phyloP scores from a whole-genome alignment of 176 grass and related monocot genomes.

The Bonia amplexicaulis region DNA sequence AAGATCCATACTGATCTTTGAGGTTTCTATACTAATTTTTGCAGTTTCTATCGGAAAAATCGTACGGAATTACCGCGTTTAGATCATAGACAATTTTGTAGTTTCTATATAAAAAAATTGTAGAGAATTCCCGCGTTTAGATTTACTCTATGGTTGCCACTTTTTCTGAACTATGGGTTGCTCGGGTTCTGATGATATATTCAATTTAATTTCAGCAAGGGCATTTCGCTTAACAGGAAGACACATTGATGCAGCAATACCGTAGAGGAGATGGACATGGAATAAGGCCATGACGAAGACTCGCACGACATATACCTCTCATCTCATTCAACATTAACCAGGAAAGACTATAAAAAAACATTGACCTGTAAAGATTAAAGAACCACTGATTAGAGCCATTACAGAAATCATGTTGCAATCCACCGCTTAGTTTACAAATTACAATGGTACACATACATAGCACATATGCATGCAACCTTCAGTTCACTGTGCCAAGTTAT shows the following conservation, averaged over 20 bases:
- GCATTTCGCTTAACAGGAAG: neutral
- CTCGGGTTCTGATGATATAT: neutral
- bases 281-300: too few species aligned
- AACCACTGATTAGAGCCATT: neutral
- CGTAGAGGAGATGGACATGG: neutral
- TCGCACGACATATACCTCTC: too few species aligned
- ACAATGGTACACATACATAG: neutral
- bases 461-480: neutral
- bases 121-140: neutral
- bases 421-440: neutral
- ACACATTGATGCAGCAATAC: neutral
- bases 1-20: too few species aligned
- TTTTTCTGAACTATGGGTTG: neutral
- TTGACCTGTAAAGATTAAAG: neutral
- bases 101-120: too few species aligned
- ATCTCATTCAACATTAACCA: too few species aligned
- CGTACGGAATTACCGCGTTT: neutral
- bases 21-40: neutral
- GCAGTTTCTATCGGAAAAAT: neutral
- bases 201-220: too few species aligned
- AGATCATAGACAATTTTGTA: too few species aligned
- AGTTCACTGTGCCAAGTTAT: neutral
- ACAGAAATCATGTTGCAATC: neutral
- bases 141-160: too few species aligned
- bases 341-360: neutral